phyloP scores from a whole-genome alignment of 179 eudicot genomes.

The Silene vulgaris region DNA sequence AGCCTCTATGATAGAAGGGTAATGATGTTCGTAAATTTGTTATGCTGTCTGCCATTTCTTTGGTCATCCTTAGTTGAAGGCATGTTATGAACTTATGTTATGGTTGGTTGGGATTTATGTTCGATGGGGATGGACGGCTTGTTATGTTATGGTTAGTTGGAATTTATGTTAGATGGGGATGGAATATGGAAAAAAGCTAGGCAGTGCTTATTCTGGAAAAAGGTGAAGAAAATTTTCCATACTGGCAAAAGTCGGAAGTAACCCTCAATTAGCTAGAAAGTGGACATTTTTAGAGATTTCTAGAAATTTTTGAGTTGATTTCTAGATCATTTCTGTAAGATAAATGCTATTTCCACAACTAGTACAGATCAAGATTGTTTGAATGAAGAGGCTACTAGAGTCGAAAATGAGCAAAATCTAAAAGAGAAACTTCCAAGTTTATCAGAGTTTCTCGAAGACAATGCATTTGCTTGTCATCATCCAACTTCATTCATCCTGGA shows the following conservation, averaged over 20 bases:
- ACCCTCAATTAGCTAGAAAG: background rate
- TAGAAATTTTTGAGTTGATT: background rate
- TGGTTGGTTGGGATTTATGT: background rate
- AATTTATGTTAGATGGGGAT: constrained; percentile 6
- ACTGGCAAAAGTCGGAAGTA: background rate
- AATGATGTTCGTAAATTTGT: background rate
- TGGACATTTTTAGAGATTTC: background rate
- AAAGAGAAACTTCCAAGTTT: constrained; percentile 1
- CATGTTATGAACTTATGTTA: background rate
- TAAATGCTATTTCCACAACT: background rate
- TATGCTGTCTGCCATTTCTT: background rate
- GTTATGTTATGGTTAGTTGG: background rate
- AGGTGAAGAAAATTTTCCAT: background rate
- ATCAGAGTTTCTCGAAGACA: background rate
- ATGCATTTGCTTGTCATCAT: background rate
- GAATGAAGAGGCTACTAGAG: background rate
- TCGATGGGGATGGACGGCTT: background rate
- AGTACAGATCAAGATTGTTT: too few relatives aligned
- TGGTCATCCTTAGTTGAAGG: background rate
- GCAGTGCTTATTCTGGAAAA: background rate
- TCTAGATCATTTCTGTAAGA: background rate
- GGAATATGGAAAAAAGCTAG: background rate
- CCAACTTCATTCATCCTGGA: constrained; percentile 5
- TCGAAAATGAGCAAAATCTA: background rate
- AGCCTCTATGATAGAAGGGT: background rate